Base-by-base conservation (phyloP, 2,329 filamentous ascomycete species). In the Penicillium vulpinum region DNA sequence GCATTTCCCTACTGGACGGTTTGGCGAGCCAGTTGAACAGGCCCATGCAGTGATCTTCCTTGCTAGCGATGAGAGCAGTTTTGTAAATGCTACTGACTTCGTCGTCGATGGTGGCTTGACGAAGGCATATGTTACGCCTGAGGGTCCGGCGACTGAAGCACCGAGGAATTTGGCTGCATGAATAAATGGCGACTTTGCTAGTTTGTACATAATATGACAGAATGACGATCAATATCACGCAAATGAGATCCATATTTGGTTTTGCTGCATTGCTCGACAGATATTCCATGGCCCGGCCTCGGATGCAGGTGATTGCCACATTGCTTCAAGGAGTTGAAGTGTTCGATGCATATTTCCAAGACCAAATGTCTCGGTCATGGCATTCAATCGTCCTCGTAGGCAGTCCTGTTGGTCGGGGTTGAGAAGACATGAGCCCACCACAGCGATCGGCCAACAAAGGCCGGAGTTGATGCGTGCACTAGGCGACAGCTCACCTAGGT, bases 21-120 rank as follows among this genome's bases (percentile, higher is more conserved):
- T 96, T 69, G 92, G 92, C 47, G 92, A 96, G 81, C 90, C 92
- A 15, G 79, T 96, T 59, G 92, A 96, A 81, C 92, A 96, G 80
- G 92, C 92, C 0, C 89, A 95, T 62, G 92, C 90, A 5, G 92
- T 96, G 0, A 72, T 96, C 9, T 96, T 96, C 79, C 77, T 96
- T 59, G 91, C 91, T 10, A 92, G 88, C 63, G 91, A 96, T 66
- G 91, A 96, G 80, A 87, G 88, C 69, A 90, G 88, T 79, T 96
- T 95, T 68, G 89, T 96, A 68, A 95, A 93, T 63, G 92, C 90
- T 9, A 88, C 85, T 58, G 94, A 97, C 73, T 96, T 97, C 78
- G 88, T 96, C 5, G 92, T 97, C 24, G 94, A 99, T 69, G 94
- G 94, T 57, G 93, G 93, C 55, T 90, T 97, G 90, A 92, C 87